Base-by-base conservation (phyloP, 2,329 filamentous ascomycete genomes). In the Cyphellophora europaea region DNA sequence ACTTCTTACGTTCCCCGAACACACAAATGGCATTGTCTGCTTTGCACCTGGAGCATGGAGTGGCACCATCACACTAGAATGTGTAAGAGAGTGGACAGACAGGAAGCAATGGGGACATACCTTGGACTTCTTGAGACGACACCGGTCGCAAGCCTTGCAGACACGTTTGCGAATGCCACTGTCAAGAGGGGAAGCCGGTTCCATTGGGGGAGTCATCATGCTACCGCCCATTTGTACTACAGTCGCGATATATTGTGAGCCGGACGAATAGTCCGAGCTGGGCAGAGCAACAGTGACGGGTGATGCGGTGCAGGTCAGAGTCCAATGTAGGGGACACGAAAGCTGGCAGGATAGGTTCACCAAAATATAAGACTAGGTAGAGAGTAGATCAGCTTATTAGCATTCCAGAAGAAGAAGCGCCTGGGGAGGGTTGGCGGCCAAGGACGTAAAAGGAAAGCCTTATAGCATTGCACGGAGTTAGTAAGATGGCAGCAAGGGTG, bases 81-180 rank as follows among this genome's bases (percentile, higher is more conserved):
- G 30, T 11, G 30, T 42, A 32, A 36, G 36, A 32, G 12, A 5
- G 12, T 12, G 13, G 8, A 31, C 21, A 16, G 38, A 19, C 19
- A 19, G 16, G n/a, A 31, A 33, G 10, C 8, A 14, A 21, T n/a
- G 14, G 31, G 40, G n/a, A 48, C 56, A 40, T 59, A 72, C 71
- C 63, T 79, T 79, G 52, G 74, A 78, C 53, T 79, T 79, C 58
- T 79, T 79, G 38, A 78, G 49, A 31, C 75, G 65, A 59, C 75
- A 79, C 40, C 75, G 66, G 56, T 79, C 75, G 55, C 75, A 79
- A 15, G 75, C 75, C 58, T 79, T 79, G 55, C 75, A 76, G 25
- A 79, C 75, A 50, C 75, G 65, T 58, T 79, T 79, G 47, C 74
- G 56, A 39, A 66, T 45, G 11, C 43, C 41, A 23, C 43, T 43